phyloP scores from a whole-genome alignment of 2,329 filamentous ascomycete genomes.

The Cordyceps cateniannulata region DNA sequence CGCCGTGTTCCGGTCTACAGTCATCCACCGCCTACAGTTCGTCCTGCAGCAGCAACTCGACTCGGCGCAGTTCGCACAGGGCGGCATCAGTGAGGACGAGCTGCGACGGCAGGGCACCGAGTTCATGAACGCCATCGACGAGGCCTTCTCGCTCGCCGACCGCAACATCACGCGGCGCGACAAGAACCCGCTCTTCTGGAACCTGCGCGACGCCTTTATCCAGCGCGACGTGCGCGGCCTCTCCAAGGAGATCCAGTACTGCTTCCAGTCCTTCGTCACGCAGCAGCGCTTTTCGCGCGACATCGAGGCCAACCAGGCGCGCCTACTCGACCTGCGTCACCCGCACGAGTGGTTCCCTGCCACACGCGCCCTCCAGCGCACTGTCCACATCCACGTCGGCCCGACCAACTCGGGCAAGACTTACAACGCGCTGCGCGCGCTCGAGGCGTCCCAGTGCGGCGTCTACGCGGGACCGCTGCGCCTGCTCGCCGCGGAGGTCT shows the following conservation, averaged over 20 bases:
- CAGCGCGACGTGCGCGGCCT: conserved; percentile 44
- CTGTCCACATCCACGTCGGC: conserved; percentile 86
- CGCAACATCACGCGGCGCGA: conserved; percentile 29
- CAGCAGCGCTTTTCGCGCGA: conserved; percentile 49
- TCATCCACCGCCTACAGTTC: conserved; percentile 29
- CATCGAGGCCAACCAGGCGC: conserved; percentile 52
- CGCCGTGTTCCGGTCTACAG: conserved; percentile 27
- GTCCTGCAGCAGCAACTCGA: conserved; percentile 26
- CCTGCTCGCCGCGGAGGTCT: conserved; percentile 90
- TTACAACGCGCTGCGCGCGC: conserved; percentile 80
- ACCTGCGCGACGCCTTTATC: conserved; percentile 55
- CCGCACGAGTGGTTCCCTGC: conserved; percentile 89
- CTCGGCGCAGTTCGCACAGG: conserved; percentile 19
- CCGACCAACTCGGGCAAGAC: conserved; percentile 99
- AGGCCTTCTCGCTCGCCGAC: conserved; percentile 38
- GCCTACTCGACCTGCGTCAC: conserved; percentile 75
- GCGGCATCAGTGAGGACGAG: conserved; percentile 29
- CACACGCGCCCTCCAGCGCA: conserved; percentile 73
- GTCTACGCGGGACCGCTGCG: conserved; percentile 88
- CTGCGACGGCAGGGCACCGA: conserved; percentile 37
- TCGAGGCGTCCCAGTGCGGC: conserved; percentile 69
- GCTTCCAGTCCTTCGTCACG: conserved; percentile 61
- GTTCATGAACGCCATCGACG: conserved; percentile 39
- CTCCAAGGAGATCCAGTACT: conserved; percentile 53
- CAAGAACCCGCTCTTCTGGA: conserved; percentile 50